phyloP scores from a whole-genome alignment of 257 asterid species.

The Penstemon newberryi region DNA sequence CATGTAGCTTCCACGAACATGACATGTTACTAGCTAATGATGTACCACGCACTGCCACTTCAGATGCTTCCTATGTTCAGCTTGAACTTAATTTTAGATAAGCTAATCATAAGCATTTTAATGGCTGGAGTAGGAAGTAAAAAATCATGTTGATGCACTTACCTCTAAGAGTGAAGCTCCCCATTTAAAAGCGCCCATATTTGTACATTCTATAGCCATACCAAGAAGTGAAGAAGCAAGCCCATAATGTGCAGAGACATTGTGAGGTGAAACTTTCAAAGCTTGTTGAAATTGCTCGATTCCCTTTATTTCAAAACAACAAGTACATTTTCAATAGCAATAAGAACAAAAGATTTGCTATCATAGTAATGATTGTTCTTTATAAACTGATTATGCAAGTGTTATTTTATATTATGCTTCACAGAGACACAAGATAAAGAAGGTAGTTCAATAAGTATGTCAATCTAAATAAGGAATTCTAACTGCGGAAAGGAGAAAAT shows the following conservation, averaged over 20 bases:
- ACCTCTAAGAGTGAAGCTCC: conserved; percentile 93
- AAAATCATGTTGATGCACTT: conserved; percentile 30
- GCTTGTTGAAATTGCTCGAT: conserved; percentile 82
- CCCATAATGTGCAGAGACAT: conserved; percentile 79
- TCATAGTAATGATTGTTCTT: neutral
- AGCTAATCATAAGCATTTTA: conserved; percentile 23
- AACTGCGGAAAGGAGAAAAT: conserved; percentile 1
- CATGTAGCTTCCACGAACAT: conserved; percentile 90
- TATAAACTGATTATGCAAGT: too few species aligned
- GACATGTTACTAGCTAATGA: conserved; percentile 67
- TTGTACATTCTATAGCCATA: conserved; percentile 78
- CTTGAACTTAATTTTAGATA: conserved; percentile 28
- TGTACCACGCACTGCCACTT: conserved; percentile 55
- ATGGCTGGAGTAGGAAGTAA: conserved; percentile 24
- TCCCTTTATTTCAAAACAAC: conserved; percentile 48
- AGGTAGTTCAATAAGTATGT: neutral
- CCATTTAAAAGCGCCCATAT: conserved; percentile 85
- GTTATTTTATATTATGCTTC: neutral
- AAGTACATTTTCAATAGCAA: conserved; percentile 14
- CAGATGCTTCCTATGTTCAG: conserved; percentile 79
- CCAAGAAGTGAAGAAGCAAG: conserved; percentile 88
- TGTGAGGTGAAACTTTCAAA: conserved; percentile 61
- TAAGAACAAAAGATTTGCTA: conserved; percentile 1
- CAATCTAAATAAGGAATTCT: neutral
- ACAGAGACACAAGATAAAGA: neutral